Evolutionary conservation across 441 rosid species (phyloP).

Genomic region (Jatropha multifida): DNA sequence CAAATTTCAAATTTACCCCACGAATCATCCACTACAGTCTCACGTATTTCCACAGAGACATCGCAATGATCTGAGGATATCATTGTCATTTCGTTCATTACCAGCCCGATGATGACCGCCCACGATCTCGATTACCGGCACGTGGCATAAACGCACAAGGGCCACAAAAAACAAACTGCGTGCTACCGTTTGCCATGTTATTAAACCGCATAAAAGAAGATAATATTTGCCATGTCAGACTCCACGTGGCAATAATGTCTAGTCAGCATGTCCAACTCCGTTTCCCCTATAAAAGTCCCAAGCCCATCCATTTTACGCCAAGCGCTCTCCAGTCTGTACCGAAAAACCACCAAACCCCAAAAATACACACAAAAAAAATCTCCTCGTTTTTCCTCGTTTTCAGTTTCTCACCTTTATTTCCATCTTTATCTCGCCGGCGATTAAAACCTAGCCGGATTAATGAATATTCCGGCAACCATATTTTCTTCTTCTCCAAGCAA

Average conservation of each 20-base stretch:
- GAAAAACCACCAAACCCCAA: constrained; percentile 14
- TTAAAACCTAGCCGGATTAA: constrained; percentile 39
- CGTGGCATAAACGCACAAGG: background rate
- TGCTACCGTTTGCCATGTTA: constrained; percentile 8
- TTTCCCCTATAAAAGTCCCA: constrained; percentile 38
- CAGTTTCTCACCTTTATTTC: constrained; percentile 13
- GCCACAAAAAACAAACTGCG: background rate
- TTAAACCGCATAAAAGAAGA: constrained; percentile 6
- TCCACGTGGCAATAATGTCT: constrained; percentile 31
- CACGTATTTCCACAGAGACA: constrained; percentile 20
- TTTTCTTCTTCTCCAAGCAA: constrained; percentile 30
- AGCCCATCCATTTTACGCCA: constrained; percentile 15
- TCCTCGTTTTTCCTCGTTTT: background rate
- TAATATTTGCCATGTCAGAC: constrained; percentile 17
- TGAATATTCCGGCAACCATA: constrained; percentile 39
- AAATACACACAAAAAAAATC: background rate
- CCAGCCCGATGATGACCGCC: background rate
- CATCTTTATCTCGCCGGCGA: constrained; percentile 27
- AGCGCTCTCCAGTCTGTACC: constrained; percentile 17
- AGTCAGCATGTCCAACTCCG: constrained; percentile 34
- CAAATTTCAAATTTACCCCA: constrained; percentile 29
- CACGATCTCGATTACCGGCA: constrained; percentile 7
- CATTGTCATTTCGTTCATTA: constrained; percentile 1
- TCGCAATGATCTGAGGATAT: constrained; percentile 26
- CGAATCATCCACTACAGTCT: background rate